phyloP scores from a whole-genome alignment of 805 yeast species.

The Spathaspora girioi region DNA sequence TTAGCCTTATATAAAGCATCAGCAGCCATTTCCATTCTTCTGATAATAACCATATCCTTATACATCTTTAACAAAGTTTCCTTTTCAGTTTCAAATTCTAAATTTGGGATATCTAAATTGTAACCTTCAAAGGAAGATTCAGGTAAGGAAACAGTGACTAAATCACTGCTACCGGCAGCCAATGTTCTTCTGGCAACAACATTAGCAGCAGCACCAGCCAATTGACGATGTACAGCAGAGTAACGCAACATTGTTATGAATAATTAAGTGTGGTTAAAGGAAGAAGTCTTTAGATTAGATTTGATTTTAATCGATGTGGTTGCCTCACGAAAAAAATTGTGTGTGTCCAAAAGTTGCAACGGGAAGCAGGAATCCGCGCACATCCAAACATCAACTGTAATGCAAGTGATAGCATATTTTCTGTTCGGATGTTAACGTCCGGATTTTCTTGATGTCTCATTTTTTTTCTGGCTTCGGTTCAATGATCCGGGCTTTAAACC shows the following conservation, averaged over 20 bases:
- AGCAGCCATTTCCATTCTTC: conserved; percentile 99
- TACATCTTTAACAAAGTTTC: conserved; percentile 83
- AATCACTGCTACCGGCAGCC: conserved; percentile 34
- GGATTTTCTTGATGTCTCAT: neutral
- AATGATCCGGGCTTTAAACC: too few species aligned
- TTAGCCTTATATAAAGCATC: conserved; percentile 98
- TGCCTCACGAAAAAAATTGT: neutral
- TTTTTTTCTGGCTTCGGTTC: too few species aligned
- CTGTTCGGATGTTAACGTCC: neutral
- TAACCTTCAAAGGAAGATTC: conserved; percentile 83
- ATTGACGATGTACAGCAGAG: conserved; percentile 8
- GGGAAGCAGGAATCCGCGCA: neutral
- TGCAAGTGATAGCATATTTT: neutral
- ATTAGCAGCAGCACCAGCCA: conserved; percentile 10
- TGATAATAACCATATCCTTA: conserved; percentile 89
- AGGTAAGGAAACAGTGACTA: conserved; percentile 60
- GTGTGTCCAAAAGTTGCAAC: neutral
- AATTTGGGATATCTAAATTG: conserved; percentile 65
- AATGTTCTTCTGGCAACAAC: conserved; percentile 25
- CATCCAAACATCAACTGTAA: neutral
- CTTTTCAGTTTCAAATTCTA: conserved; percentile 77
- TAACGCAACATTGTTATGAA: conserved; percentile 3
- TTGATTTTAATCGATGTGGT: neutral
- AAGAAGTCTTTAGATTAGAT: neutral
- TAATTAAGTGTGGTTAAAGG: neutral